phyloP scores from a whole-genome alignment of 345 rosid genomes.

The Lenwebbia sp. region DNA sequence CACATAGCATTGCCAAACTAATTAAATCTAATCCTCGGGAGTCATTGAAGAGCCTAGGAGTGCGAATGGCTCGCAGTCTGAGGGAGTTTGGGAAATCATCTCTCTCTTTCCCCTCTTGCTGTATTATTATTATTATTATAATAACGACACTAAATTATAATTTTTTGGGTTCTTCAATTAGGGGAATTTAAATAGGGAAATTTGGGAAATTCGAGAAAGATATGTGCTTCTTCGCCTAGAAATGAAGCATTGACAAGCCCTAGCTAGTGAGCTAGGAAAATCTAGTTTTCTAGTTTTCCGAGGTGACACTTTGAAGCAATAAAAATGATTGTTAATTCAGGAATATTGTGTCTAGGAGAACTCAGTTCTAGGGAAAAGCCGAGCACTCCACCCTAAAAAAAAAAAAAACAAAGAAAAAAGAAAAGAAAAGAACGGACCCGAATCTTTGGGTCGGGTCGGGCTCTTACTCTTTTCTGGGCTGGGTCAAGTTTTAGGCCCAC shows the following conservation, averaged over 20 bases:
- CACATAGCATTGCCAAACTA: background rate
- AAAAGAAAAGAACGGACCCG: background rate
- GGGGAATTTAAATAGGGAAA: background rate
- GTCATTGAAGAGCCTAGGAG: background rate
- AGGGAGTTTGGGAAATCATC: background rate
- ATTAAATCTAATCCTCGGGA: background rate
- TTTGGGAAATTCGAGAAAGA: background rate
- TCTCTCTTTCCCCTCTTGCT: background rate
- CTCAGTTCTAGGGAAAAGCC: background rate
- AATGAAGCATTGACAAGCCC: background rate
- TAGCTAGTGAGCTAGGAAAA: background rate
- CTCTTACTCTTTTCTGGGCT: background rate
- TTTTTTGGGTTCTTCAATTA: background rate
- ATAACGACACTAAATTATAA: background rate
- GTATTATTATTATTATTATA: background rate
- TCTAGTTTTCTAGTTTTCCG: background rate
- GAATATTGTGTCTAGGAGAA: background rate
- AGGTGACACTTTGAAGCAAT: background rate
- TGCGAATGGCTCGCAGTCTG: background rate
- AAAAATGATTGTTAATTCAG: background rate
- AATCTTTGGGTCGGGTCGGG: background rate
- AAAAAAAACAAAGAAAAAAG: too few relatives aligned
- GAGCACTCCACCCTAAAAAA: background rate
- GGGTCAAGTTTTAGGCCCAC: background rate
- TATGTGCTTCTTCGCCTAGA: background rate